Conservation (phyloP, 192 early-diverging fungal species). For the Spizellomyces punctatus region DNA sequence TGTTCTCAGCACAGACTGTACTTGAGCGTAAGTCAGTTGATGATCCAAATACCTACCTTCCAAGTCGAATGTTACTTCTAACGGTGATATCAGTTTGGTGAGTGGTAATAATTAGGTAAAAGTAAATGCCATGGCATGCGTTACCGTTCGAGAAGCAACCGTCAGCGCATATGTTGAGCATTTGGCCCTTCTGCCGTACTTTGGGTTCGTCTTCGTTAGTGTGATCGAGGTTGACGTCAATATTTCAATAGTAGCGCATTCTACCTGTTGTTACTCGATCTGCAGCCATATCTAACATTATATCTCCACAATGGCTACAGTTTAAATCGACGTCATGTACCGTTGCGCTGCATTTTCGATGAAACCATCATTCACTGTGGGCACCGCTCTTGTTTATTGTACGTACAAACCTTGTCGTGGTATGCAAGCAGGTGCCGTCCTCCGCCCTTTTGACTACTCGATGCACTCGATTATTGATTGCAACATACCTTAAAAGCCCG, state of each 20-base stretch:
- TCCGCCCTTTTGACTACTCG: background rate
- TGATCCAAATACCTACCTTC: constrained; percentile 1
- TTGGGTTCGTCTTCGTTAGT: background rate
- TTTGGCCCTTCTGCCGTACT: constrained; percentile 16
- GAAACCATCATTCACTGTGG: background rate
- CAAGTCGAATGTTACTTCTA: constrained; percentile 8
- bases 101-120: background rate
- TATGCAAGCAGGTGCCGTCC: background rate
- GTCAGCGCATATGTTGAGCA: background rate
- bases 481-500: background rate
- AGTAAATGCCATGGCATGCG: background rate
- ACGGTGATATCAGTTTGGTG: background rate
- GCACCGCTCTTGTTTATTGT: background rate
- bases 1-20: too few species aligned
- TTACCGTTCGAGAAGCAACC: constrained; percentile 18
- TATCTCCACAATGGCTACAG: constrained; percentile 16
- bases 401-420: background rate
- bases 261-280: constrained; percentile 18
- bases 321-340: constrained; percentile 20
- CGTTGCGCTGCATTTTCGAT: background rate
- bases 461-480: background rate
- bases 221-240: background rate
- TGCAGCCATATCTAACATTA: constrained; percentile 12
- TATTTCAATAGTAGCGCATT: background rate
- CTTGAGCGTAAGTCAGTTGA: too few species aligned